Conservation (phyloP, 2,329 filamentous ascomycete genomes). For the Raffaelea deltoideospora region DNA sequence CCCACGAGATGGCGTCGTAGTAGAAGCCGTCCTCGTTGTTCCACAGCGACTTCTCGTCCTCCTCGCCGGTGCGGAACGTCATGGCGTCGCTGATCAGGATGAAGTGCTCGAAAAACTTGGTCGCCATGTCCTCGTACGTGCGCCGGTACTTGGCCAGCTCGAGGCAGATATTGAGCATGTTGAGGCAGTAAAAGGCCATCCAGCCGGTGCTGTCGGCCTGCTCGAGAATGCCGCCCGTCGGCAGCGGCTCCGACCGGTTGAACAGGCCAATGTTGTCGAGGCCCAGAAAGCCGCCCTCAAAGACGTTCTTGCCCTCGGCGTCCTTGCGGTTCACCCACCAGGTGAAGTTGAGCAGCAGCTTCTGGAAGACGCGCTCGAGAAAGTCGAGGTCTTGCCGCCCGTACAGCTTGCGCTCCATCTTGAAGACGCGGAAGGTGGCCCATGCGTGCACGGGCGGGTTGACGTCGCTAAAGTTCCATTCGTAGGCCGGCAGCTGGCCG, state of each 20-base stretch:
- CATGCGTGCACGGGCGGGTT: conserved; percentile 95
- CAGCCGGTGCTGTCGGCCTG: conserved; percentile 96
- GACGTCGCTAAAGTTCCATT: conserved; percentile 97
- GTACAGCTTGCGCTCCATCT: conserved; percentile 96
- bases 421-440: conserved; percentile 91
- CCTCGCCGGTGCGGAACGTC: conserved; percentile 60
- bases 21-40: conserved; percentile 96
- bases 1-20: conserved; percentile 96
- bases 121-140: conserved; percentile 92
- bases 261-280: conserved; percentile 96
- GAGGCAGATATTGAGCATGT: conserved; percentile 92
- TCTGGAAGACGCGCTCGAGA: conserved; percentile 91
- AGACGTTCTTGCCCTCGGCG: conserved; percentile 86
- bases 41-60: conserved; percentile 74
- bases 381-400: conserved; percentile 91
- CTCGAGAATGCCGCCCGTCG: conserved; percentile 83
- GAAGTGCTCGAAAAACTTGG: conserved; percentile 98
- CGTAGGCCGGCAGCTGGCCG: conserved; percentile 78
- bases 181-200: conserved; percentile 97
- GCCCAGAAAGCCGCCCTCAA: conserved; percentile 89
- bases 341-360: conserved; percentile 88
- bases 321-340: conserved; percentile 99
- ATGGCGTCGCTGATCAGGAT: conserved; percentile 96
- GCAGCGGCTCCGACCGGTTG: conserved; percentile 88
- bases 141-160: conserved; percentile 90